phyloP scores from a whole-genome alignment of 768 basidiomycete species.

The Tylopilus subfusipes region DNA sequence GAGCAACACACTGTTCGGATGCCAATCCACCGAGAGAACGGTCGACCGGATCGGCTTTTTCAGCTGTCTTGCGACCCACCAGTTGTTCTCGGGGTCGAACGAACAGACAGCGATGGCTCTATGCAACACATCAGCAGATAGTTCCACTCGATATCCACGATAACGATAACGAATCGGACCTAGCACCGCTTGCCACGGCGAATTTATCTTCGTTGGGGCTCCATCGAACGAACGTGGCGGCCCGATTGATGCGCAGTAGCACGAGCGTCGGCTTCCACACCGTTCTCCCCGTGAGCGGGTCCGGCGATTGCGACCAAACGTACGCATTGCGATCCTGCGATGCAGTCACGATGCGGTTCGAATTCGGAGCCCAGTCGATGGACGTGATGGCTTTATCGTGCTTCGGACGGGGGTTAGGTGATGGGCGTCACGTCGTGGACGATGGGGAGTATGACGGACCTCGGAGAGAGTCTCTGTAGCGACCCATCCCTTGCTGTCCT shows the following conservation, averaged over 20 bases:
- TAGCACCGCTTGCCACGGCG: constrained; percentile 94
- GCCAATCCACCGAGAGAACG: constrained; percentile 94
- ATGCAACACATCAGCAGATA: neutral
- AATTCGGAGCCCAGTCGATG: constrained; percentile 97
- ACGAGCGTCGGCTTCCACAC: constrained; percentile 98
- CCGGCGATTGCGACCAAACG: constrained; percentile 87
- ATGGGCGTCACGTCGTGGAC: neutral
- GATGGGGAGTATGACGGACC: constrained; percentile 48
- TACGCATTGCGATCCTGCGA: constrained; percentile 99
- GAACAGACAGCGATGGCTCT: constrained; percentile 96
- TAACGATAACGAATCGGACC: constrained; percentile 43
- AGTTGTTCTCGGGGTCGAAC: constrained; percentile 96
- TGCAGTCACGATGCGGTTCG: constrained; percentile 96
- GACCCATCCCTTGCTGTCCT: constrained; percentile 65
- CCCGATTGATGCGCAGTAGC: constrained; percentile 88
- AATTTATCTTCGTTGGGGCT: constrained; percentile 98
- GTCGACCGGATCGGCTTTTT: constrained; percentile 98
- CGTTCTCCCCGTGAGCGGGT: constrained; percentile 64
- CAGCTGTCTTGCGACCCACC: constrained; percentile 97
- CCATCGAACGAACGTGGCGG: constrained; percentile 94
- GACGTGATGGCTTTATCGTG: constrained; percentile 98
- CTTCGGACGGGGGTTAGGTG: constrained; percentile 38
- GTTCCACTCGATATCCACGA: no score
- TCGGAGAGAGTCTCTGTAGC: constrained; percentile 77
- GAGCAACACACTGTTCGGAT: constrained; percentile 96